phyloP scores from a whole-genome alignment of 495 filamentous ascomycete species.

The Hamigera avellanea region DNA sequence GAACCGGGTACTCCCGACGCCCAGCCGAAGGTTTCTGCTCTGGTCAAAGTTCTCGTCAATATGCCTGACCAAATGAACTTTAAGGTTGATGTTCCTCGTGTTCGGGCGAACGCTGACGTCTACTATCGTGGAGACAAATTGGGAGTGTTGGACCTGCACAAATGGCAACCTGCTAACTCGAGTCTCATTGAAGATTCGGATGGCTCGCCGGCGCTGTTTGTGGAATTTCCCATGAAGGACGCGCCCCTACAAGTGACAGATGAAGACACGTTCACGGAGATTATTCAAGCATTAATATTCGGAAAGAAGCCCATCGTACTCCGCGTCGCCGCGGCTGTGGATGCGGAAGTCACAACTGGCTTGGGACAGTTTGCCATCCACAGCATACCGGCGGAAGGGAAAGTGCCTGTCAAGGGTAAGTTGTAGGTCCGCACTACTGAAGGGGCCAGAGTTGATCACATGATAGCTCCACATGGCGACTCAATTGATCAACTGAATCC shows the following conservation, averaged over 20 bases:
- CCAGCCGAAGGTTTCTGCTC: constrained; percentile 67
- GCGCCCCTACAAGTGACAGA: constrained; percentile 76
- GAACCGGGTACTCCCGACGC: constrained; percentile 63
- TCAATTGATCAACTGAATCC: constrained; percentile 43
- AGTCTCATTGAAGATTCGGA: constrained; percentile 46
- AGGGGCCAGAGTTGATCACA: constrained; percentile 13
- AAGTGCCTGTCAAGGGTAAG: constrained; percentile 80
- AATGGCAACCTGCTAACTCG: constrained; percentile 85
- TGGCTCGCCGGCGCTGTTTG: constrained; percentile 46
- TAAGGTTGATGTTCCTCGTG: constrained; percentile 56
- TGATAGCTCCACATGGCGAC: constrained; percentile 31
- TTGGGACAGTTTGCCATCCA: constrained; percentile 70
- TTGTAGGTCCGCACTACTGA: constrained; percentile 16
- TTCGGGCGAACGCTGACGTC: constrained; percentile 68
- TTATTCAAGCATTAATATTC: constrained; percentile 67
- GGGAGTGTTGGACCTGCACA: constrained; percentile 58
- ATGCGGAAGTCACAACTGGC: constrained; percentile 66
- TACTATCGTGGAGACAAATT: constrained; percentile 64
- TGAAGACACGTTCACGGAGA: constrained; percentile 56
- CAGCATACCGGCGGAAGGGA: constrained; percentile 73
- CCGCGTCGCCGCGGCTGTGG: constrained; percentile 66
- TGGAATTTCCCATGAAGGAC: constrained; percentile 62
- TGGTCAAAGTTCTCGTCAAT: constrained; percentile 61
- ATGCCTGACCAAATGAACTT: constrained; percentile 83
- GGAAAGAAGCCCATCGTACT: constrained; percentile 52